phyloP scores from a whole-genome alignment of 2,329 filamentous ascomycete genomes.

The Diaporthe longicolla region DNA sequence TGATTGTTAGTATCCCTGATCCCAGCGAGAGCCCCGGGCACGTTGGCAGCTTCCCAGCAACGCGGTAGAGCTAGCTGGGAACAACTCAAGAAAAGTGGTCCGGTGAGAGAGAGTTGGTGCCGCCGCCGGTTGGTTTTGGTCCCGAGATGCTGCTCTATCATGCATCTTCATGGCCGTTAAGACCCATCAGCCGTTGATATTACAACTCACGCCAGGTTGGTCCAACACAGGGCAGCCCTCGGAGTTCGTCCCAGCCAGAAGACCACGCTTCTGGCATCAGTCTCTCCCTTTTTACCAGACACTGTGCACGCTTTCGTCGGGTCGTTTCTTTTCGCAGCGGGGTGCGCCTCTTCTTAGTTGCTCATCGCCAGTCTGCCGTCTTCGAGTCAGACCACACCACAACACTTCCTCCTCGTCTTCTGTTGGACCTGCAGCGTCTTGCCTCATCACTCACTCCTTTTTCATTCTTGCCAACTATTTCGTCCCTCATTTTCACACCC shows the following conservation, averaged over 20 bases:
- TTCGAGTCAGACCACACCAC: neutral
- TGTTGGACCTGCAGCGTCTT: neutral
- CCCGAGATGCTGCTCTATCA: neutral
- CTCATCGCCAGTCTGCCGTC: neutral
- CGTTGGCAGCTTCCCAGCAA: neutral
- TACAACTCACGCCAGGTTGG: neutral
- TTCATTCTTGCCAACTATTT: neutral
- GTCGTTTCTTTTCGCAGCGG: neutral
- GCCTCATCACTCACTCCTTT: neutral
- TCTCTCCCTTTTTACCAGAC: neutral
- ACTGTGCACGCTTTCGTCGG: neutral
- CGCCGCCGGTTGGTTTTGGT: constrained; percentile 1
- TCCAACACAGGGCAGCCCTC: constrained; percentile 7
- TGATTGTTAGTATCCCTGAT: neutral
- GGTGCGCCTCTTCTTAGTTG: constrained; percentile 1
- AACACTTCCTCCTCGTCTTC: neutral
- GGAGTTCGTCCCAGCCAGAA: neutral
- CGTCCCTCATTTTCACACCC: constrained; percentile 1
- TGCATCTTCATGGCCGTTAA: constrained; percentile 3
- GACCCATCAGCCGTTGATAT: constrained; percentile 5
- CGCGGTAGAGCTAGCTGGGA: neutral
- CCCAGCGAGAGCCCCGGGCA: neutral
- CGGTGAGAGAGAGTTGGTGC: neutral
- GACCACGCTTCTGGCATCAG: constrained; percentile 20
- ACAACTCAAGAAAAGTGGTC: neutral